Evolutionary conservation across 2,329 filamentous ascomycete genomes (phyloP), one percentile per base, ranked within the genome.

Genomic region (Neoscytalidium dimidiatum): DNA sequence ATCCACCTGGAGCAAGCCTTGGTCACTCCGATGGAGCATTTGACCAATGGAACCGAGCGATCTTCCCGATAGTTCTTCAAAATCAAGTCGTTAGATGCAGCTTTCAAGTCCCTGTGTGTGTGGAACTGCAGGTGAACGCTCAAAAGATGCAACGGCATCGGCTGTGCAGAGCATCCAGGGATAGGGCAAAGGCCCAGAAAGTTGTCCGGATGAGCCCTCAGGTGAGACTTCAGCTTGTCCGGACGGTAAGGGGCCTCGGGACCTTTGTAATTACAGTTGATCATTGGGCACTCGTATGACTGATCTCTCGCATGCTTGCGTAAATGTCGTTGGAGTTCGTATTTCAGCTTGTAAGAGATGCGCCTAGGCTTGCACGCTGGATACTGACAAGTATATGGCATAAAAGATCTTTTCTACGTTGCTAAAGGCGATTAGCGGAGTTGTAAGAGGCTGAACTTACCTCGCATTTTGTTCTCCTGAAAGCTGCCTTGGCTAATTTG

Each of bases 261-360:
- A 3, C 33, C 61, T 56, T 19, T 56, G n/a, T 17, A 38, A 9
- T 51, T 28, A 43, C 70, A 72, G 14, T 28, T 41, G 21, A 38
- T 13, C 9, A 68, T 31, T 13, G 64, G 66, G 52, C 67, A 70
- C 17, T 60, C 52, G 38, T 61, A 61, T 17, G 56, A 62, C 17
- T 33, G 48, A 21, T 5, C 11, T 1, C 56, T 43, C 2, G 29
- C 26, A 29, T 73, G 68, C 29, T 64, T 69, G 9, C 58, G 46
- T 69, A 69, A 69, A 56, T 72, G 70, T 9, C 69, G 66, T 43
- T 70, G 52, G 4, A 71, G 66, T n/a, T 72, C 70, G 23, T 67
- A 69, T 23, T 67, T 67, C 49, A 70, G 66, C 29, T 68, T 65
- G 68, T 70, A 72, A 3, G 66, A 65, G 8, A 48, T 66, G 5